These are phyloP conservation scores for Tulasnella sp. DNA, from an alignment of 768 basidiomycete species.

Conservation along the genomic window DNA sequence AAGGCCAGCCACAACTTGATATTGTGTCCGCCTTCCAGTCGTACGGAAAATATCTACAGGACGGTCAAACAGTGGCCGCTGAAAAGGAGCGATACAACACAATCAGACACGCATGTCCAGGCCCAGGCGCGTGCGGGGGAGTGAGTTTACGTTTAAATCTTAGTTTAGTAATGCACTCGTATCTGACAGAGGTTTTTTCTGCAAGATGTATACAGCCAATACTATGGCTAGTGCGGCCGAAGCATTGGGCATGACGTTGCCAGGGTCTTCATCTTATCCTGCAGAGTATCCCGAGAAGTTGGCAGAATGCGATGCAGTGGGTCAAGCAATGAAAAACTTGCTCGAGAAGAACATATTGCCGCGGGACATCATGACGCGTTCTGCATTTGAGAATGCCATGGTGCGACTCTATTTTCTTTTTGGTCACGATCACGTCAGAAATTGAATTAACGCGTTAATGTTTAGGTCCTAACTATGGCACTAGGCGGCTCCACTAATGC, in stretches of 20 bases:
- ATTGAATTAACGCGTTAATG: neutral
- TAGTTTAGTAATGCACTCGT: too few species aligned
- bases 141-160: conserved; percentile 36
- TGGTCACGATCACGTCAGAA: neutral
- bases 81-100: conserved; percentile 77
- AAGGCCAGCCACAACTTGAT: conserved; percentile 76
- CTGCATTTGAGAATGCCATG: conserved; percentile 97
- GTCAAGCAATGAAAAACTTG: conserved; percentile 72
- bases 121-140: conserved; percentile 94
- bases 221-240: conserved; percentile 97
- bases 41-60: conserved; percentile 88
- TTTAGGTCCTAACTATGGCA: conserved; percentile 85
- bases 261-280: conserved; percentile 94
- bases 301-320: conserved; percentile 68
- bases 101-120: conserved; percentile 89
- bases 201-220: conserved; percentile 93
- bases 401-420: conserved; percentile 30
- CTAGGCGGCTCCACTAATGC: conserved; percentile 97
- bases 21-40: conserved; percentile 96
- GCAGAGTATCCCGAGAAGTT: conserved; percentile 84
- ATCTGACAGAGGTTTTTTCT: neutral
- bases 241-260: conserved; percentile 89
- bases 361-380: conserved; percentile 89
- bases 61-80: conserved; percentile 70
- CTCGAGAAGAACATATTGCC: conserved; percentile 87